These are phyloP conservation scores for Arctostaphylos glauca DNA, from an alignment of 148 eudicot species.

Conservation along the genomic window DNA sequence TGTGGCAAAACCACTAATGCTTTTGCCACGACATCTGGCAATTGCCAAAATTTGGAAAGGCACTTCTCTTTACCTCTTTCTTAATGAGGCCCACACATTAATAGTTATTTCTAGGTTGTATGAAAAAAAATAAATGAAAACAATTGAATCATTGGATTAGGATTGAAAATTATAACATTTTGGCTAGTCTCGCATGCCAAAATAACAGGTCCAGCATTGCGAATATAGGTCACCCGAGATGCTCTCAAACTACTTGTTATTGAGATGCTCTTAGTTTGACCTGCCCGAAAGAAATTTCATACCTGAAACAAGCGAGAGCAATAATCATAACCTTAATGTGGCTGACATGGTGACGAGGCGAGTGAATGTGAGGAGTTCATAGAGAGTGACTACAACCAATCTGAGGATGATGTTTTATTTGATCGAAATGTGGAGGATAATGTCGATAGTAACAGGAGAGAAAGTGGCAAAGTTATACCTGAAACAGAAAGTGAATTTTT, in stretches of 20 bases:
- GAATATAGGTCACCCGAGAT: background rate
- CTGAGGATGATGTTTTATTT: no score
- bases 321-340: background rate
- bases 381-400: no score
- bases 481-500: no score
- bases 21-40: background rate
- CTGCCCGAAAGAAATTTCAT: background rate
- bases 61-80: background rate
- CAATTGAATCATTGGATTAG: background rate
- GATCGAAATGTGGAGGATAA: no score
- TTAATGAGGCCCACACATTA: background rate
- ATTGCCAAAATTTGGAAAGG: background rate
- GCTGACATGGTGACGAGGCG: no score
- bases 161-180: background rate
- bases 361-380: no score
- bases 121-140: background rate
- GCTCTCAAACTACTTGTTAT: background rate
- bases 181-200: background rate
- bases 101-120: background rate
- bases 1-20: background rate
- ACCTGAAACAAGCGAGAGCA: background rate
- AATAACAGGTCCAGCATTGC: background rate
- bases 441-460: no score
- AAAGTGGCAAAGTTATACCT: no score
- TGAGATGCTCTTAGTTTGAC: conserved; percentile 4